Evolutionary conservation across 2,329 filamentous ascomycete genomes (phyloP).

Genomic region (Epichloe elymi): DNA sequence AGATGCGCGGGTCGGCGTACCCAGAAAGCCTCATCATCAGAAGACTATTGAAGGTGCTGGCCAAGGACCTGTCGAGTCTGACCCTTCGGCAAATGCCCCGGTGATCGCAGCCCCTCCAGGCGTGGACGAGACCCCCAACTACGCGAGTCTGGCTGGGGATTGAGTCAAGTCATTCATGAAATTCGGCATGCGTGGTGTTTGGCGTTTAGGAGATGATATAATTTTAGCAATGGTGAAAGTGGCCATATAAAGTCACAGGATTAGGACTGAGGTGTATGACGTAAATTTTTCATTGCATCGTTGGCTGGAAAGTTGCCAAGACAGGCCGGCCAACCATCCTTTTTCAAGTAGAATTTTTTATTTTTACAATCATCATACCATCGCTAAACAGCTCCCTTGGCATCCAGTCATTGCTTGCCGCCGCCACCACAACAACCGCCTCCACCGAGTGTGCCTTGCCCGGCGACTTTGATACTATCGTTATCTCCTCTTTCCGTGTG

Average conservation of each 20-base stretch:
- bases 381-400: background rate
- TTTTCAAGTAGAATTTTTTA: background rate
- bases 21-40: conserved; percentile 11
- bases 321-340: background rate
- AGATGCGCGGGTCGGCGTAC: conserved; percentile 43
- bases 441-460: conserved; percentile 18
- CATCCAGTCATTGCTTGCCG: background rate
- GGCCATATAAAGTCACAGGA: conserved; percentile 1
- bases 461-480: conserved; percentile 64
- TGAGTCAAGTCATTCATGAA: conserved; percentile 26
- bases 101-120: conserved; percentile 69
- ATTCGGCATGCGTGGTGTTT: conserved; percentile 13
- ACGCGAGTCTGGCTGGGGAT: conserved; percentile 75
- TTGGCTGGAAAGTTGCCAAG: conserved; percentile 2
- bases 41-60: conserved; percentile 23
- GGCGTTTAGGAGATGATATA: conserved; percentile 14
- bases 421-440: conserved; percentile 18
- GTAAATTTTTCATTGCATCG: background rate
- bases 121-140: conserved; percentile 56
- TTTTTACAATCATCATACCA: conserved; percentile 11
- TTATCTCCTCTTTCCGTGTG: conserved; percentile 89
- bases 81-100: conserved; percentile 15
- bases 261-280: background rate
- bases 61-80: conserved; percentile 19
- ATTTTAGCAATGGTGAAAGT: background rate